Conservation (phyloP, 495 filamentous ascomycete species). For the Astrothelium macrocarpum region DNA sequence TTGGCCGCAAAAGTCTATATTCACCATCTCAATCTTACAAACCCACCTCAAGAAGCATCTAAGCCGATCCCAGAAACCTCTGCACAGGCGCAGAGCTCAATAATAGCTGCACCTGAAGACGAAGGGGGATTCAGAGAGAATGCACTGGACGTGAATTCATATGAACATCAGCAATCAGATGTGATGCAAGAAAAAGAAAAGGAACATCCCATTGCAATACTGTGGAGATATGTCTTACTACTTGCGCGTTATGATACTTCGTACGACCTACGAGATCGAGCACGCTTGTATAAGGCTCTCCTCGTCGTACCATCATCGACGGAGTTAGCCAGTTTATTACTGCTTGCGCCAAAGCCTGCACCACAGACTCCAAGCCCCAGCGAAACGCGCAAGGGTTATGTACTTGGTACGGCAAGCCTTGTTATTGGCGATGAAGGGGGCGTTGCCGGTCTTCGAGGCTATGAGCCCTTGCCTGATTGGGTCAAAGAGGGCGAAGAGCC, state of each 20-base stretch:
- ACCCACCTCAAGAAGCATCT: slow-evolving; percentile 16
- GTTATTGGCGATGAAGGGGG: slow-evolving; percentile 68
- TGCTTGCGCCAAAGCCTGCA: slow-evolving; percentile 88
- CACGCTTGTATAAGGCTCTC: slow-evolving; percentile 76
- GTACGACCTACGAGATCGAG: slow-evolving; percentile 87
- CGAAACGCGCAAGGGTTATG: slow-evolving; percentile 62
- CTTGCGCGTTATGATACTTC: slow-evolving; percentile 86
- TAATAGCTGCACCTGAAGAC: slow-evolving; percentile 24
- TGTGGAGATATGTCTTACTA: slow-evolving; percentile 78
- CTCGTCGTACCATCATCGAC: slow-evolving; percentile 62
- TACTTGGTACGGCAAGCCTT: slow-evolving; percentile 74
- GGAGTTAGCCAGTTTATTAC: slow-evolving; percentile 78
- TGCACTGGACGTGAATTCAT: slow-evolving; percentile 5
- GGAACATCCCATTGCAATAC: slow-evolving; percentile 56
- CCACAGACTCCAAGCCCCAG: slow-evolving; percentile 79
- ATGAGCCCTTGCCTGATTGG: slow-evolving; percentile 74
- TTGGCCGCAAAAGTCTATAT: slow-evolving; percentile 92
- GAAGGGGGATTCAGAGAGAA: slow-evolving; percentile 23
- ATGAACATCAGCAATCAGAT: slow-evolving; percentile 16
- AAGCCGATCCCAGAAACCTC: slow-evolving; percentile 2
- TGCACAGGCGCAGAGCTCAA: slow-evolving; percentile 15
- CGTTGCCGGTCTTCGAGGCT: slow-evolving; percentile 60
- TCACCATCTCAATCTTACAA: slow-evolving; percentile 61
- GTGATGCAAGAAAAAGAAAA: slow-evolving; percentile 35
- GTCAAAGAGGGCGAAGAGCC: slow-evolving; percentile 73